These are phyloP conservation scores for Lathyrus oleraceus DNA, from an alignment of 306 rosid species.

Conservation along the genomic window DNA sequence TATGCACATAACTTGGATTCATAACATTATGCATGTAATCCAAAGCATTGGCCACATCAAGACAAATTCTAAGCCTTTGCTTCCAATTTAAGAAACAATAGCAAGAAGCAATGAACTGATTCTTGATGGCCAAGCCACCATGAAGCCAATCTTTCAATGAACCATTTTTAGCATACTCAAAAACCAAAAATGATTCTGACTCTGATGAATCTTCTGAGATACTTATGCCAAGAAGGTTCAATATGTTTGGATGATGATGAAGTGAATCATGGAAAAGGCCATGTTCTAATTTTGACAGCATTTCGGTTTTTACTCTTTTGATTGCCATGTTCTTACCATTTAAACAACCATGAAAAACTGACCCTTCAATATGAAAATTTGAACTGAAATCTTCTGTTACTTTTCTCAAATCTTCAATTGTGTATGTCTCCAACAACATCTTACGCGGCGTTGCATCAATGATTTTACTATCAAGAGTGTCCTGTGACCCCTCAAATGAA, in stretches of 20 bases:
- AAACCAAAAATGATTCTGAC: conserved; percentile 59
- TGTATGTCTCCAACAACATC: conserved; percentile 56
- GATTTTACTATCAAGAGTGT: conserved; percentile 46
- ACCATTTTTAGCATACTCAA: conserved; percentile 83
- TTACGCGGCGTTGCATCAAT: conserved; percentile 42
- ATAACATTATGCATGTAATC: conserved; percentile 78
- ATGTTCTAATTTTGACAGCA: conserved; percentile 54
- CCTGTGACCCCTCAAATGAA: conserved; percentile 71
- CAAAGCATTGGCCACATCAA: conserved; percentile 73
- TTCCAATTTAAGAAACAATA: conserved; percentile 88
- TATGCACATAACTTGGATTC: conserved; percentile 70
- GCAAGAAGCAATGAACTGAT: conserved; percentile 89
- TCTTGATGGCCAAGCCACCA: conserved; percentile 89
- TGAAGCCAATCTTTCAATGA: conserved; percentile 94
- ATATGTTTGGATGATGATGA: conserved; percentile 78
- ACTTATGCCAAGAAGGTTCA: conserved; percentile 67
- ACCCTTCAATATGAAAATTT: conserved; percentile 75
- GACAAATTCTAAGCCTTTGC: conserved; percentile 78
- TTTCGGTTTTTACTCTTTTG: conserved; percentile 46
- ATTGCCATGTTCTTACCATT: conserved; percentile 80
- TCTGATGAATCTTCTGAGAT: conserved; percentile 40
- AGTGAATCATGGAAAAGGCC: conserved; percentile 53
- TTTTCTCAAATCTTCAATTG: conserved; percentile 59
- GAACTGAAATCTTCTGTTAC: conserved; percentile 83
- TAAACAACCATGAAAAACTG: conserved; percentile 74